Percentiles rank a stretch among this genome's conserved stretches.
phyloP scores from a whole-genome alignment of 768 basidiomycete genomes.

The Mycena crocata region DNA sequence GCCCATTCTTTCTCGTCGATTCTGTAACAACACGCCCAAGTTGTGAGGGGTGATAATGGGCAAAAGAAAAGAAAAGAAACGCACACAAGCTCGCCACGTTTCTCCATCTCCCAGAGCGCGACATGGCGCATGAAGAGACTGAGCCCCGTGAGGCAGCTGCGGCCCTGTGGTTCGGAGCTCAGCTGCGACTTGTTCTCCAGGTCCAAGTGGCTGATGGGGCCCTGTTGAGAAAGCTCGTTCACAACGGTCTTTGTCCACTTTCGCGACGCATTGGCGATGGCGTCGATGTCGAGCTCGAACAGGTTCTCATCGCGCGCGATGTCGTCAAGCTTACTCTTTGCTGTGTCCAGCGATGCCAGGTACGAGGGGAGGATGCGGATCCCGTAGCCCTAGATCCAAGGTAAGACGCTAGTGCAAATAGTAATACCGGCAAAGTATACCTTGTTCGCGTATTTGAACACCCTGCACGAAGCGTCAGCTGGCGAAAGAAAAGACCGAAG shows the following conservation, averaged over 20 bases:
- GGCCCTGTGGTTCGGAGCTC: not conserved
- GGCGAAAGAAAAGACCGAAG: not conserved
- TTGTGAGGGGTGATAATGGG: no score
- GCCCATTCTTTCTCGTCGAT: no score
- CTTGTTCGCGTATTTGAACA: constrained; percentile 36
- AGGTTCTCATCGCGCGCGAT: not conserved
- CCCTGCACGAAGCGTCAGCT: constrained; percentile 6
- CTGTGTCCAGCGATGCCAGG: constrained; percentile 20
- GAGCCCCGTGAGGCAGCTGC: constrained; percentile 27
- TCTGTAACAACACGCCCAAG: no score
- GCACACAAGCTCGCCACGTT: constrained; percentile 1
- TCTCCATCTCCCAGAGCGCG: constrained; percentile 29
- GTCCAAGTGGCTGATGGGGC: no score
- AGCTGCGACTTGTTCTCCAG: not conserved
- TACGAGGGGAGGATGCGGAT: constrained; percentile 33
- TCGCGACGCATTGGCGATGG: no score
- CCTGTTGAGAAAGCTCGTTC: no score
- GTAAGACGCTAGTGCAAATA: not conserved
- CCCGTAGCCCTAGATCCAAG: constrained; percentile 30
- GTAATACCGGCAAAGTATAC: not conserved
- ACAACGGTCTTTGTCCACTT: not conserved
- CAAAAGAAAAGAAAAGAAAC: not conserved
- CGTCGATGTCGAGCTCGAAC: no score
- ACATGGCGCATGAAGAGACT: constrained; percentile 33
- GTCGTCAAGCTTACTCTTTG: not conserved